Evolutionary conservation across 2,329 filamentous ascomycete species (phyloP), one percentile per base, ranked within the genome.

Genomic region (Stachybotrys elegans): DNA sequence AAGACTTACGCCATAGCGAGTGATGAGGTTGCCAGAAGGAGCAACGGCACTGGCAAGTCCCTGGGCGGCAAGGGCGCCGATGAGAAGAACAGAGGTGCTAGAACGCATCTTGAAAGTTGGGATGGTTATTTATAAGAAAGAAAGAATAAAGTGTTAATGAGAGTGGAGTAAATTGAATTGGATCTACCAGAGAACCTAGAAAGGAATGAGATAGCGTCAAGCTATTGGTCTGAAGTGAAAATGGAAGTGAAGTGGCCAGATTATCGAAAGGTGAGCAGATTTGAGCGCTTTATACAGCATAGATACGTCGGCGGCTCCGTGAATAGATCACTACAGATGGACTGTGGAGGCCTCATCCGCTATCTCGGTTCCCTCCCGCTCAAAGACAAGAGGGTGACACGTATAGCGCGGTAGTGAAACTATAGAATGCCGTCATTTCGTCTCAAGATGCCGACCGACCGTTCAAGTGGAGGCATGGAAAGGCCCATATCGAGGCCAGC

Each of bases 121-220:
- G 20, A 20, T 22, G 20, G 17, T 23, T 22, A 22, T 25, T 23
- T 9, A 35, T 5, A n/a, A 16, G 23, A 41, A 16, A 25, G 21
- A 17, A 11, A 19, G 22, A 32, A 48, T 29, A 43, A 27, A 38
- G 14, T 20, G 35, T 20, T 17, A 22, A 14, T 39, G 6, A 23
- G 21, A 22, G 36, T 22, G n/a, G 20, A 37, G n/a, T 38, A 29
- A 14, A 29, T 29, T 29, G 14, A 8, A 9, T 13, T 7, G 22
- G 36, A 21, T 39, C 36, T 39, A 23, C 36, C 36, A 21, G 36
- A 39, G 36, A 39, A 39, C 36, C 36, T 22, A 39, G 22, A 21
- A 22, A 21, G 23, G 35, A 47, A 40, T 19, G 17, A 32, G 25
- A 38, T 36, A 23, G 40, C 41, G 40, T 47, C 40, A 23, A 36